Base-by-base conservation (phyloP, 2,329 filamentous ascomycete genomes). In the Pseudogymnoascus sp. region DNA sequence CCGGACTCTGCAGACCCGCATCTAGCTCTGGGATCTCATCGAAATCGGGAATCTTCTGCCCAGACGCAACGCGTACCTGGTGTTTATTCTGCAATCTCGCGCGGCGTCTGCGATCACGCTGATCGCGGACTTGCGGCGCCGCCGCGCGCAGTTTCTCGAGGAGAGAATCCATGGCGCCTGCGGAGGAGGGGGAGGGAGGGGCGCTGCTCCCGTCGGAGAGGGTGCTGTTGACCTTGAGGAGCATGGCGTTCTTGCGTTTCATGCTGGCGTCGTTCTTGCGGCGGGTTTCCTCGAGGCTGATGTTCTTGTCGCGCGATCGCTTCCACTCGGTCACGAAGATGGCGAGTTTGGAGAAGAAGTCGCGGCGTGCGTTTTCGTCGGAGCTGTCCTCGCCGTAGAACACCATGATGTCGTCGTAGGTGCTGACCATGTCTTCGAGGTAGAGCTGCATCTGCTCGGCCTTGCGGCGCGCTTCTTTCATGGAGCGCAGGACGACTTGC, bases 391-490 rank as follows among this genome's bases (percentile, higher is more conserved):
- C 94, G 67, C 94, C 94, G 73, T 97, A 97, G 77, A 96, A 96
- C 5, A 88, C 83, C 87, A 97, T 92, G 69, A 97, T 97, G 73
- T 97, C 92, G 72, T 96, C 90, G 78, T 93, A 97, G 0, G 89
- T 89, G 72, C 89, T 87, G 69, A 85, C 81, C 91, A 96, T 97
- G 73, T 97, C 92, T 68, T 96, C 92, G 56, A 97, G 79, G 74
- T 96, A 97, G 21, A 97, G 80, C 73, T 91, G 84, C 86, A 97
- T 89, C 78, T 97, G 94, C 75, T 97, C 93, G 2, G 94, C 92
- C 79, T 97, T 99, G 70, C 93, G 84, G 66, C 94, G 82, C 18
- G 94, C 94, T 68, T 99, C 94, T 79, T 97, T 97, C 93, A 99
- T 97, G 68, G 84, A 88, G 61, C 93, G 84, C 76, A 96, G 91